Conservation (phyloP, 139 green algal species). For the Chlorella sp. region DNA sequence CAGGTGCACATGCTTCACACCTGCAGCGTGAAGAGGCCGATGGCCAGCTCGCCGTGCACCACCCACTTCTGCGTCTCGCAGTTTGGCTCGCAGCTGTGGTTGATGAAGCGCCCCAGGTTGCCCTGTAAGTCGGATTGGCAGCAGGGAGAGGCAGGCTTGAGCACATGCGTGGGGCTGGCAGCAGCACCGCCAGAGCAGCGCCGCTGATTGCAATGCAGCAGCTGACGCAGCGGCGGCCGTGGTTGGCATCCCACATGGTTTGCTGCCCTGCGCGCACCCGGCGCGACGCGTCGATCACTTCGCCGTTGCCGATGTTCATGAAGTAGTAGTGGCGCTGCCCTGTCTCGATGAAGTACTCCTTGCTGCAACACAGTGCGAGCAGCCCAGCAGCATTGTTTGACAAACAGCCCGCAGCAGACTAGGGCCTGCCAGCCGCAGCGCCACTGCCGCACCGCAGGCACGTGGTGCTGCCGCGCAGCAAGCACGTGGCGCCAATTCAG, state of each 20-base stretch:
- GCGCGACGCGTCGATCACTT: conserved; percentile 96
- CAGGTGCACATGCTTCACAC: neutral
- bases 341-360: conserved; percentile 84
- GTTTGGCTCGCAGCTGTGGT: conserved; percentile 98
- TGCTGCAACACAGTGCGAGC: conserved; percentile 35
- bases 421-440: too few relatives aligned
- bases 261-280: too few relatives aligned
- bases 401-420: too few relatives aligned
- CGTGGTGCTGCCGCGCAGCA: too few relatives aligned
- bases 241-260: too few relatives aligned
- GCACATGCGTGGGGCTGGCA: neutral
- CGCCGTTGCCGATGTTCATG: conserved; percentile 97
- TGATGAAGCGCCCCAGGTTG: conserved; percentile 97
- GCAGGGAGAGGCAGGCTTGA: neutral
- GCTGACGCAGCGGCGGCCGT: too few relatives aligned
- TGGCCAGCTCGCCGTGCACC: conserved; percentile 94
- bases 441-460: too few relatives aligned
- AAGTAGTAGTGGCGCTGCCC: conserved; percentile 98
- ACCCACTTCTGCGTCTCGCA: conserved; percentile 99
- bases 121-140: conserved; percentile 63
- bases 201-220: neutral
- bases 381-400: too few relatives aligned
- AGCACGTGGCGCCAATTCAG: too few relatives aligned
- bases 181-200: neutral
- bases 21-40: conserved; percentile 91